Conservation (phyloP, 257 asterid species). For the Henckelia pumila region DNA sequence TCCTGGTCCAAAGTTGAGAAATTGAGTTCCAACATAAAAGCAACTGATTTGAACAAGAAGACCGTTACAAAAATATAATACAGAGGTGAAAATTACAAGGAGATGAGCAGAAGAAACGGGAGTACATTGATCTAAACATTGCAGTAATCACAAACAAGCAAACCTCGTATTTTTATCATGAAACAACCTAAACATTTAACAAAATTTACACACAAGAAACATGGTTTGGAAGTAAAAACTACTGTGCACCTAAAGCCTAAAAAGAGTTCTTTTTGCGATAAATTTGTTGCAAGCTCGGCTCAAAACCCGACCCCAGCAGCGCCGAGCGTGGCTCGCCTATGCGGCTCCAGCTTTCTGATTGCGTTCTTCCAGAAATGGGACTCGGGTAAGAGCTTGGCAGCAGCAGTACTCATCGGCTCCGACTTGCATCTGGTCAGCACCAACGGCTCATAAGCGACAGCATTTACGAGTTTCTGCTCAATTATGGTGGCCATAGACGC, state of each 20-base stretch:
- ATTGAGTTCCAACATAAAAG: too few relatives aligned
- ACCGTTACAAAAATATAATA: too few relatives aligned
- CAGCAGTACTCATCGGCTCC: slow-evolving; percentile 95
- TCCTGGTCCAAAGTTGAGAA: too few relatives aligned
- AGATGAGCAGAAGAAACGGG: not conserved
- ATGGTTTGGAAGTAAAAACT: slow-evolving; percentile 30
- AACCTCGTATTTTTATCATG: not conserved
- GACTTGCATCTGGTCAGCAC: slow-evolving; percentile 89
- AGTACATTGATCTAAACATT: not conserved
- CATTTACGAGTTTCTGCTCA: slow-evolving; percentile 76
- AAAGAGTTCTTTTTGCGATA: slow-evolving; percentile 25
- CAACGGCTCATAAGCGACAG: slow-evolving; percentile 79
- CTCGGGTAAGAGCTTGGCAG: slow-evolving; percentile 78
- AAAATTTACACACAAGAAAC: slow-evolving; percentile 33
- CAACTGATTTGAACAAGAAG: too few relatives aligned
- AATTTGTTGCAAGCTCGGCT: slow-evolving; percentile 35
- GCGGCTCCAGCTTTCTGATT: slow-evolving; percentile 69
- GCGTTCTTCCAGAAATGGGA: slow-evolving; percentile 78
- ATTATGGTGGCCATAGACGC: slow-evolving; percentile 49
- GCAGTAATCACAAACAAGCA: not conserved
- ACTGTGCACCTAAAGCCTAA: slow-evolving; percentile 35
- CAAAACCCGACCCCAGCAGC: slow-evolving; percentile 81
- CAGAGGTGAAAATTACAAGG: not conserved
- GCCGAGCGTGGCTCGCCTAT: slow-evolving; percentile 53
- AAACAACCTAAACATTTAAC: slow-evolving; percentile 13